These are phyloP conservation scores for Talaromyces verruculosus DNA, from an alignment of 2,329 filamentous ascomycete species.

Conservation along the genomic window DNA sequence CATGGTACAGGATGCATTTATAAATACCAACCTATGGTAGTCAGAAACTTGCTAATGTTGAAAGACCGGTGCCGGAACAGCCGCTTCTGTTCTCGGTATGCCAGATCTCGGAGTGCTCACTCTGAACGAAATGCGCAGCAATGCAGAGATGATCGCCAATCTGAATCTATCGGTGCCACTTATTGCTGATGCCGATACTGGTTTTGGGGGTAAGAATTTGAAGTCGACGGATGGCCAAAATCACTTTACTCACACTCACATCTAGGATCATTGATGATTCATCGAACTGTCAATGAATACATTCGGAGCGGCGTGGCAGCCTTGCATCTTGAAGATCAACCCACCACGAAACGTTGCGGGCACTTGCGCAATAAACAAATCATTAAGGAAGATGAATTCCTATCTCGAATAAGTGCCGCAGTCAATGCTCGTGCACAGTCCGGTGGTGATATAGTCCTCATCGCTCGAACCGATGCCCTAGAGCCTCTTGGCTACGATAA, in stretches of 20 bases:
- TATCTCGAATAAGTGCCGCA: conserved; percentile 29
- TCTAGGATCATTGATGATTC: conserved; percentile 38
- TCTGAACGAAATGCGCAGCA: conserved; percentile 61
- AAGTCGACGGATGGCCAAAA: background rate
- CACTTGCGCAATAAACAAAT: conserved; percentile 40
- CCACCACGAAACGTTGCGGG: conserved; percentile 43
- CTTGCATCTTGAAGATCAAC: conserved; percentile 55
- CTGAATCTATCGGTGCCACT: conserved; percentile 57
- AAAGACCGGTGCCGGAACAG: conserved; percentile 63
- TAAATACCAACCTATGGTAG: background rate
- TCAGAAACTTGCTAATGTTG: background rate
- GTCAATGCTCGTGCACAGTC: conserved; percentile 32
- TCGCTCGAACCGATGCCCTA: conserved; percentile 36
- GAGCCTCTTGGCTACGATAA: conserved; percentile 32
- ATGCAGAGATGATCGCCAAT: conserved; percentile 65
- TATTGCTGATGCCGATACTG: conserved; percentile 59
- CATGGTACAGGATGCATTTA: conserved; percentile 54
- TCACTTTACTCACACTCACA: background rate
- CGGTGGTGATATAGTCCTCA: conserved; percentile 35
- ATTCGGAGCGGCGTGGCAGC: conserved; percentile 52
- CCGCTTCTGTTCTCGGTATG: conserved; percentile 60
- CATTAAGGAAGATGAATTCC: conserved; percentile 27
- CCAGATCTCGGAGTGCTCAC: conserved; percentile 64
- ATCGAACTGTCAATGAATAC: conserved; percentile 48
- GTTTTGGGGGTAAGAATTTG: conserved; percentile 46